Evolutionary conservation across 148 eudicot genomes (phyloP), one percentile per base, ranked within the genome.

Genomic region (Cornus kousa): DNA sequence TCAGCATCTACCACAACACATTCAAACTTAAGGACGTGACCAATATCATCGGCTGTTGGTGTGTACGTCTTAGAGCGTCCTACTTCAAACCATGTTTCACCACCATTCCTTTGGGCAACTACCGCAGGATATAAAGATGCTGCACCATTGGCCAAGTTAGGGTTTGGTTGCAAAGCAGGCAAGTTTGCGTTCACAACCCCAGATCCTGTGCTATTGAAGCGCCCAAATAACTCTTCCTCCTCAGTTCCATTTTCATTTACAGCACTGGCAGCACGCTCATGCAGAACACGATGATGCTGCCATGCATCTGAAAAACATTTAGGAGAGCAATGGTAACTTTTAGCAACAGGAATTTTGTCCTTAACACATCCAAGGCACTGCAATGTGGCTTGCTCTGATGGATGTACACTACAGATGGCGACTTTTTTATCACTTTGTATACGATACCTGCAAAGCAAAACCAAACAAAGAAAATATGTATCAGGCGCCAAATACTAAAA

Each of bases 281-380:
- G 99, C 67, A 97, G 82, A 82, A 83, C 94, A 79, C 99, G 98
- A 72, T 97, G 99, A 86, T 97, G 99, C 81, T 94, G 98, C 99
- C 99, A 97, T 20, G 99, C 98, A 88, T 97, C 95, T 6, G 93
- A 92, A 83, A 97, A 97, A 83, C 99, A 97, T 86, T 97, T 97
- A 7, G 98, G 83, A 65, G 99, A 87, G 84, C 99, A 97, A 81
- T 97, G 99, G 79, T 94, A 97, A 77, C 99, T 97, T 88, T 97
- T 97, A 60, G 91, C 55, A 79, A 86, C 84, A 68, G 98, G 99
- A 73, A 97, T 87, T 82, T 92, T 97, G 78, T 96, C 98, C 88
- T 97, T 97, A 6, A 94, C 82, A 78, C 99, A 97, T 69, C 98
- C 99, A 81, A 92, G 67, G 85, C 99, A 97, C 86, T 97, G 99